Conservation (phyloP, 1,139 yeast species). For the Yamadazyma friedrichii region DNA sequence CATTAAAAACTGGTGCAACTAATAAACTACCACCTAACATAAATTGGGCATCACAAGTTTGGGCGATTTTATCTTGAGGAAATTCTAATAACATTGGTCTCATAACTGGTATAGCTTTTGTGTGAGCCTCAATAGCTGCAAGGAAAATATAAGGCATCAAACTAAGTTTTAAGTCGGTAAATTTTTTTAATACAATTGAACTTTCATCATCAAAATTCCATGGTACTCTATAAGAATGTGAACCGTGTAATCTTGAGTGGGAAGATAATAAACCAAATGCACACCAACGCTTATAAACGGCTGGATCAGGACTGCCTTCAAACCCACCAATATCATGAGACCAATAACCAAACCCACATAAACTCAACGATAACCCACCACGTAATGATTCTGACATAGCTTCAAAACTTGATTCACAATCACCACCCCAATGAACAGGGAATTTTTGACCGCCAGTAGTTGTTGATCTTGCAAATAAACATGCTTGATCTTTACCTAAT, state of each 20-base stretch:
- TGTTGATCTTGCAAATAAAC: slow-evolving; percentile 34
- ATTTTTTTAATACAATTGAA: slow-evolving; percentile 24
- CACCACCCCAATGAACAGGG: slow-evolving; percentile 43
- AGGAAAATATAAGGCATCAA: slow-evolving; percentile 31
- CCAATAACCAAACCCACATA: slow-evolving; percentile 37
- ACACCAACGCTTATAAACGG: slow-evolving; percentile 37
- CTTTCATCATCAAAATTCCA: slow-evolving; percentile 37
- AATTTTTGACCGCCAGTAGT: slow-evolving; percentile 35
- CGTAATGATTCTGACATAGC: slow-evolving; percentile 37
- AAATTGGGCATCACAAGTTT: slow-evolving; percentile 27
- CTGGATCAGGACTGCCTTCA: slow-evolving; percentile 34
- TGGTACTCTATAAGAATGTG: slow-evolving; percentile 34
- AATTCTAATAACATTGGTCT: slow-evolving; percentile 28
- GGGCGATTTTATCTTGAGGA: slow-evolving; percentile 22
- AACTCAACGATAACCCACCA: slow-evolving; percentile 30
- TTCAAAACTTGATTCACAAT: slow-evolving; percentile 34
- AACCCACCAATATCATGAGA: slow-evolving; percentile 41
- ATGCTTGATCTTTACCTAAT: slow-evolving; percentile 27
- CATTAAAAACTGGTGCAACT: slow-evolving; percentile 32
- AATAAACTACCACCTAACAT: slow-evolving; percentile 28
- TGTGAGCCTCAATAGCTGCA: slow-evolving; percentile 25
- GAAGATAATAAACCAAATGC: slow-evolving; percentile 34
- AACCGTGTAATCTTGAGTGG: slow-evolving; percentile 36
- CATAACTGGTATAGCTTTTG: slow-evolving; percentile 27
- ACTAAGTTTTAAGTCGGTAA: slow-evolving; percentile 28